A percentile compares a stretch with the other conserved stretches of the same genome.
Evolutionary conservation across 768 basidiomycete species (phyloP).

Genomic region (Zangia roseola): DNA sequence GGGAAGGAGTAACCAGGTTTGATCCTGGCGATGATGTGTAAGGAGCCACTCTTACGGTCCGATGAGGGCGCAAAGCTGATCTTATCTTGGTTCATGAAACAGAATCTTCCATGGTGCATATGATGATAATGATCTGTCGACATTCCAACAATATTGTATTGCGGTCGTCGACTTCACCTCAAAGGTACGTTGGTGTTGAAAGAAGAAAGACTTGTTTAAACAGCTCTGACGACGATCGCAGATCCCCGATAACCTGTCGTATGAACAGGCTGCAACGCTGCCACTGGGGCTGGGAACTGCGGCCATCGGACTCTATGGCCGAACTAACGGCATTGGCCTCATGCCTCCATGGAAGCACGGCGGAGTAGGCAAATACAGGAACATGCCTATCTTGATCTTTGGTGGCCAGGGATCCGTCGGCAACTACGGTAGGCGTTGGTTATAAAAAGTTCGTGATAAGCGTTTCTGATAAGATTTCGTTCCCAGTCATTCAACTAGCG

Average conservation of each 20-base stretch:
- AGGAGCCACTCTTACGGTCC: conserved; percentile 17
- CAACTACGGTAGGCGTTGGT: conserved; percentile 41
- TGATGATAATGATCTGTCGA: conserved; percentile 35
- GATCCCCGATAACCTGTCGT: conserved; percentile 47
- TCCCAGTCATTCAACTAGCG: conserved; percentile 39
- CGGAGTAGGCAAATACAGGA: conserved; percentile 41
- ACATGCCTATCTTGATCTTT: conserved; percentile 45
- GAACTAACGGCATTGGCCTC: conserved; percentile 41
- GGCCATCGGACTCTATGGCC: conserved; percentile 47
- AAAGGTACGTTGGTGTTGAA: conserved; percentile 32
- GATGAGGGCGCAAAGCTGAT: conserved; percentile 21
- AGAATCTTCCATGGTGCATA: conserved; percentile 43
- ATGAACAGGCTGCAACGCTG: conserved; percentile 48
- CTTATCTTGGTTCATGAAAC: conserved; percentile 16
- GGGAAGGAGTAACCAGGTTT: conserved; percentile 49
- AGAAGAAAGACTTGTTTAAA: too few species aligned
- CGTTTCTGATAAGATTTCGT: conserved; percentile 13
- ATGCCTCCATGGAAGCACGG: conserved; percentile 37
- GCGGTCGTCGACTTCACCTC: conserved; percentile 39
- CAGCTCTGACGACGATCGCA: conserved; percentile 21
- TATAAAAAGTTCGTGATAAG: conserved; percentile 1
- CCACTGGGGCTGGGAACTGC: conserved; percentile 50
- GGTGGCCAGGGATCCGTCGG: conserved; percentile 52
- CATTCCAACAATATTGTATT: conserved; percentile 47
- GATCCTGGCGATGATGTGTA: conserved; percentile 55